Base-by-base conservation (phyloP, 768 basidiomycete genomes). In the Pisolithus marmoratus region DNA sequence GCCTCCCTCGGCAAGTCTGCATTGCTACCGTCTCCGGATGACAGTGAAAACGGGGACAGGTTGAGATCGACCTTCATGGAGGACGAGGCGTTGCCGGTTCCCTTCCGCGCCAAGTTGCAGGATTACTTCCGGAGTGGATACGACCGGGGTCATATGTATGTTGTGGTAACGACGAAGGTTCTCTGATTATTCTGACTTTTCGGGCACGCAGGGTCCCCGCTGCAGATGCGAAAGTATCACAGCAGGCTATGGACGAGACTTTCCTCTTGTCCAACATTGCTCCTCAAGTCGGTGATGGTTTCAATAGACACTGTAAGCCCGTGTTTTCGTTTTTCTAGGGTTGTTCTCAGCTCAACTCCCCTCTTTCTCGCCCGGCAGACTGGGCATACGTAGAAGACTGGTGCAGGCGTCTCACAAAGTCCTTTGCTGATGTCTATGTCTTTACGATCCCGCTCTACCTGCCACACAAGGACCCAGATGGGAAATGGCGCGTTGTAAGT, bases 381-480 rank as follows among this genome's bases (percentile, higher is more conserved):
- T 98, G 94, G 94, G 94, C 93, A 9, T 96, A 94, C 66, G 70
- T 95, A 15, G 92, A 96, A 69, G 87, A 96, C 60, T 99, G 94
- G 87, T 97, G 94, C 67, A 79, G 96, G 38, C 79, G 84, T 9
- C 77, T 98, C 46, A 97, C 95, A 0, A 77, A 73, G n/a, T 79
- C 75, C 26, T 99, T 96, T 66, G 72, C 88, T 38, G 94, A 99
- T 63, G 96, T 99, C 46, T 99, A 94, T 69, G 85, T 98, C 44
- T 99, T 99, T 72, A 99, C 96, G 3, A 79, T 99, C 17, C 96
- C 96, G 0, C 74, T 99, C n/a, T 99, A 98, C 71, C 81, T 97
- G 2, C 96, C 96, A 1, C 83, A 80, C 46, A 79, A 81, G 46
- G 87, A 91, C 4, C 61, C 82, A 3, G 95, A 98, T 62, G 94